Base-by-base conservation (phyloP, 495 filamentous ascomycete genomes). In the Corynascus novoguineensis region DNA sequence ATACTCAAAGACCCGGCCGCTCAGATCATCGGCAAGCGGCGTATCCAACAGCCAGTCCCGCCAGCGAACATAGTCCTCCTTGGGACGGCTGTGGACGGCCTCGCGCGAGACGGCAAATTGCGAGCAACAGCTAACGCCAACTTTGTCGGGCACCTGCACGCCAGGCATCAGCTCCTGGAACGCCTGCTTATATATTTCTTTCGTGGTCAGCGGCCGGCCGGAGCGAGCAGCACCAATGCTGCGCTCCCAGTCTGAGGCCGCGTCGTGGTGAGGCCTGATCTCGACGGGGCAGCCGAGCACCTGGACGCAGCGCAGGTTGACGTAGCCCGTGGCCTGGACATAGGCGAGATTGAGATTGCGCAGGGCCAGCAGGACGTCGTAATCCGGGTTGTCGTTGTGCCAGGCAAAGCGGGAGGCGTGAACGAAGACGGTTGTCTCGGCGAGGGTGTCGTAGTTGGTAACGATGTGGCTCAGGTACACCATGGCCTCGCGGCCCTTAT, bases 1-100 rank as follows among this genome's bases (percentile, higher is more conserved):
- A 61, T 85, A 89, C 70, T 90, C 87, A 72, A 88, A 75, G 15
- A 90, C 73, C 15, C 86, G 64, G 5, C 86, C 86, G 41, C 78
- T 83, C 34, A 79, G 65, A 24, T 73, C 72, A 53, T 87, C 83
- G 14, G 73, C 67, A 47, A 87, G 63, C 19, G 74, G 68, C 17
- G 86, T 87, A 27, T 79, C 65, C 37, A 86, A 60, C 14, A 89
- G 57, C 86, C 86, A 89, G 14, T 76, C 56, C 12, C 84, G 69
- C 59, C 75, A 85, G 3, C 64, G 65, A 24, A 73, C 45, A 62
- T 89, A 89, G 24, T 81, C 78, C 44, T 73, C 73, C 57, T 69
- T 59, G 11, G 81, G 64, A 34, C 82, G 71, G 12, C 67, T 59
- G 2, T 58, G 68, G 3, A 89, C 73, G 50, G 77, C 74, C 1